Conservation (phyloP, 2,329 filamentous ascomycete species). For the Colletotrichum sidae region DNA sequence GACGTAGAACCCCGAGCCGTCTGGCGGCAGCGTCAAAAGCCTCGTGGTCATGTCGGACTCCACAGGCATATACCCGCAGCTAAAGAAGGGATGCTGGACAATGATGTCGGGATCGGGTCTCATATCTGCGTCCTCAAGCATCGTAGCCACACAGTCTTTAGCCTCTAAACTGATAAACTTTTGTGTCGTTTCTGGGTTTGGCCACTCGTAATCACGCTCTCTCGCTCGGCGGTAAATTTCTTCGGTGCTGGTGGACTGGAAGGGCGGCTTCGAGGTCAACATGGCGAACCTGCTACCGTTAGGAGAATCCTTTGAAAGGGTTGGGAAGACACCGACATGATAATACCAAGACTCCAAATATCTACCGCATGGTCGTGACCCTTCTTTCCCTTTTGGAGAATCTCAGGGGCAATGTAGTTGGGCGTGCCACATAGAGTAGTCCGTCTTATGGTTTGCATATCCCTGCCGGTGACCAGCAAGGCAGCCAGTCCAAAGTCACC, state of each 20-base stretch:
- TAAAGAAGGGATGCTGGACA: constrained; percentile 84
- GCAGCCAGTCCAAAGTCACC: constrained; percentile 97
- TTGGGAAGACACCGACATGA: constrained; percentile 74
- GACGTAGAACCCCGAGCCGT: constrained; percentile 68
- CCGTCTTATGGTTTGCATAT: constrained; percentile 84
- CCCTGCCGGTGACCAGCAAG: constrained; percentile 88
- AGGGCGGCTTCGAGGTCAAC: constrained; percentile 95
- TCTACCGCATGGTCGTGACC: constrained; percentile 98
- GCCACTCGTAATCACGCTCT: constrained; percentile 84
- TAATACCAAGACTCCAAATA: constrained; percentile 97
- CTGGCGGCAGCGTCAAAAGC: constrained; percentile 68
- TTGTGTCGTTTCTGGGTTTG: constrained; percentile 71
- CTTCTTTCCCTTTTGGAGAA: constrained; percentile 91
- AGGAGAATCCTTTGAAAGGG: constrained; percentile 38
- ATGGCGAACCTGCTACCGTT: constrained; percentile 80
- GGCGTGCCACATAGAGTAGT: constrained; percentile 97
- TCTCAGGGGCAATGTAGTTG: constrained; percentile 98
- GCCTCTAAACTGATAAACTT: constrained; percentile 81
- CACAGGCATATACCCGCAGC: constrained; percentile 77
- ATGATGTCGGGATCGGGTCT: constrained; percentile 82
- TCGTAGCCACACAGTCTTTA: constrained; percentile 80
- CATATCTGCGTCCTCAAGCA: constrained; percentile 80
- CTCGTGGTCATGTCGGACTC: constrained; percentile 68
- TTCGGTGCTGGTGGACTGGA: constrained; percentile 90
- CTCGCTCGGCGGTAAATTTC: constrained; percentile 82